Conservation (phyloP, 2,329 filamentous ascomycete species). For the Colletotrichum aenigma region DNA sequence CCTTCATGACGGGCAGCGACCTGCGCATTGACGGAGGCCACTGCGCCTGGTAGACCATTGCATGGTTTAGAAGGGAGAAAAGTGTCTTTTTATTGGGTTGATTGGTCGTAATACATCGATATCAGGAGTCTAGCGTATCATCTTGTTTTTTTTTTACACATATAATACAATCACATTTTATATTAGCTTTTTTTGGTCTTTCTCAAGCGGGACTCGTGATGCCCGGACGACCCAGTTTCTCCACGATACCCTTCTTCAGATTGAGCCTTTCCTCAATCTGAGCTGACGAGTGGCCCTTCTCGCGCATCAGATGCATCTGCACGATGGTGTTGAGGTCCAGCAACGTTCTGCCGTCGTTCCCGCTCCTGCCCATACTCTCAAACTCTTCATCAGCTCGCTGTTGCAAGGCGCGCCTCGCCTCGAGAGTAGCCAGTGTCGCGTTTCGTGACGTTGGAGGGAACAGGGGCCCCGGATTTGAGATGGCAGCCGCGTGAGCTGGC, state of each 20-base stretch:
- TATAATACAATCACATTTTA: conserved; percentile 4
- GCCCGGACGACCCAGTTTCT: conserved; percentile 44
- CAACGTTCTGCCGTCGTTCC: conserved; percentile 45
- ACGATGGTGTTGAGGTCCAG: conserved; percentile 52
- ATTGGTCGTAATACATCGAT: conserved; percentile 10
- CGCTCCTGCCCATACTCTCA: conserved; percentile 38
- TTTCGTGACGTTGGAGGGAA: conserved; percentile 41
- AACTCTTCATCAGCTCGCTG: conserved; percentile 48
- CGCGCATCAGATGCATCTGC: conserved; percentile 49
- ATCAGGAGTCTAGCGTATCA: not conserved
- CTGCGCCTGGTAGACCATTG: conserved; percentile 54
- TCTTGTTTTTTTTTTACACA: not conserved
- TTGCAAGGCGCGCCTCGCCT: conserved; percentile 50
- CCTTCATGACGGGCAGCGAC: conserved; percentile 56
- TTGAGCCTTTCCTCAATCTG: conserved; percentile 52
- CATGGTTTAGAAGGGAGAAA: not conserved
- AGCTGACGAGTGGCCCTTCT: conserved; percentile 36
- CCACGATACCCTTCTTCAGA: conserved; percentile 50
- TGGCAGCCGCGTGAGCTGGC: conserved; percentile 2
- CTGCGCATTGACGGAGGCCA: conserved; percentile 76
- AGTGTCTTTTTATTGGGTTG: not conserved
- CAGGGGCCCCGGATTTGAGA: conserved; percentile 24
- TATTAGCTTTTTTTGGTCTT: not conserved
- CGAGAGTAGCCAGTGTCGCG: conserved; percentile 52
- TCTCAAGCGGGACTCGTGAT: conserved; percentile 24